Base-by-base conservation (phyloP, 176 grass and related monocot species). In the Elymus sibiricus region DNA sequence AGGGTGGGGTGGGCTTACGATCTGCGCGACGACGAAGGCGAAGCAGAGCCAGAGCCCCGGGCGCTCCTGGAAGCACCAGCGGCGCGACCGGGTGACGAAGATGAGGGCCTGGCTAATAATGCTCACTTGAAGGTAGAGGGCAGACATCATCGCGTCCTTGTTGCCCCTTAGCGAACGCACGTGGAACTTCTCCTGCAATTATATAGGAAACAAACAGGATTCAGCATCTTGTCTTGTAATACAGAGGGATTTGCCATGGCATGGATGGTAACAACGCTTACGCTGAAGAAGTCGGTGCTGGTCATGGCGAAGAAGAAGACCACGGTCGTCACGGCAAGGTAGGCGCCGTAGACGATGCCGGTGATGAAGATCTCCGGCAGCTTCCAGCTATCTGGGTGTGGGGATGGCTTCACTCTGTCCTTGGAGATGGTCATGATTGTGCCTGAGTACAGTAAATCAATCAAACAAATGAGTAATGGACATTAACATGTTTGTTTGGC, bases 361-460 rank as follows among this genome's bases (percentile, higher is more conserved):
- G 97, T 97, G 62, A 91, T 75, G 87, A 99, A 99, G 85, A 99
- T 97, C 88, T 99, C 97, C 7, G 84, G 82, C 24, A 99, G 83
- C 70, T 99, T 99, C 97, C 97, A 99, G 86, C 97, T 99, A 68
- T 99, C 97, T 8, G 97, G 97, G 68, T 87, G 76, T 15, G 97
- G 97, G 3, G 97, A 99, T 11, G 97, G 94, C 76, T 90, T 97
- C 74, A 99, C 94, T 24, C 94, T 77, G 86, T 99, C 97, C 90
- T 99, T 99, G 17, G 97, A 93, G 83, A 99, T 99, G 6, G 97
- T 96, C 97, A 97, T 99, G 77, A 99, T 99, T 27, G 97, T 99
- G 3, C 97, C 97, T 99, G 76, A 59, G 62, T 28, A 7, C 11
- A 72, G 22, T 4, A 34, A 34, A 34, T 58, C 55, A 58, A 4